These are phyloP conservation scores for Akanthomyces uredinophilus DNA, from an alignment of 2,329 filamentous ascomycete genomes.

Conservation along the genomic window DNA sequence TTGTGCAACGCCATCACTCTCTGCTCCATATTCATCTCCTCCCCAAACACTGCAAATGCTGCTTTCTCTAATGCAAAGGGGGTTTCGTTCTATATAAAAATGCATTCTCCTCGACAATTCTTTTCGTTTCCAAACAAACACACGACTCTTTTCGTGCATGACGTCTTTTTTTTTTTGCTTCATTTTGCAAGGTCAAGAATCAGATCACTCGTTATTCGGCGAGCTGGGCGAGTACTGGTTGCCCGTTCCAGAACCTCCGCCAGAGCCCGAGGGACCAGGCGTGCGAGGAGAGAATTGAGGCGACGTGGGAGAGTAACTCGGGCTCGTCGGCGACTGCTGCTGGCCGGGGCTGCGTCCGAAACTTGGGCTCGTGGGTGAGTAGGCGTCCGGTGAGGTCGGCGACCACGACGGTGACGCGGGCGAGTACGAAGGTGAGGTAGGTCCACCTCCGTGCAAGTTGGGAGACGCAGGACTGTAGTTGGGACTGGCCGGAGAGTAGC, in stretches of 20 bases:
- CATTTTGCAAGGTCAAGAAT: not conserved
- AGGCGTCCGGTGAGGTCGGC: constrained; percentile 62
- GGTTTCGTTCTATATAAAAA: constrained; percentile 12
- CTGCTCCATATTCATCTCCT: not conserved
- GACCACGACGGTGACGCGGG: constrained; percentile 74
- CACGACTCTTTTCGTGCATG: not conserved
- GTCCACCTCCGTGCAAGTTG: constrained; percentile 40
- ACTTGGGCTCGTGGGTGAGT: constrained; percentile 59
- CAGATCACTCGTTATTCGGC: constrained; percentile 30
- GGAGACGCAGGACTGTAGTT: constrained; percentile 67
- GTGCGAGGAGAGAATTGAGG: constrained; percentile 43
- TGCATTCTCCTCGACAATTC: not conserved
- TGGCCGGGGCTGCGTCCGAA: constrained; percentile 52
- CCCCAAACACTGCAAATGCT: not conserved
- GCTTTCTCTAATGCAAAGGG: constrained; percentile 13
- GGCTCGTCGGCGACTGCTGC: constrained; percentile 59
- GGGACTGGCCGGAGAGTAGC: constrained; percentile 66
- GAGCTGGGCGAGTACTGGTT: constrained; percentile 40
- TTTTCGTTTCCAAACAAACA: constrained; percentile 6
- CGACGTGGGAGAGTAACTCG: constrained; percentile 64
- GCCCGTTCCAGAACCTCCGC: constrained; percentile 20
- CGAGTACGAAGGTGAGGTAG: constrained; percentile 57
- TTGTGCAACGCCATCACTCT: constrained; percentile 6
- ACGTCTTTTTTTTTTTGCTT: not conserved
- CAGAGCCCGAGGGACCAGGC: constrained; percentile 28